Evolutionary conservation across 129 eudicot genomes (phyloP), one percentile per base, ranked within the genome.

Genomic region (Flaveria bidentis): DNA sequence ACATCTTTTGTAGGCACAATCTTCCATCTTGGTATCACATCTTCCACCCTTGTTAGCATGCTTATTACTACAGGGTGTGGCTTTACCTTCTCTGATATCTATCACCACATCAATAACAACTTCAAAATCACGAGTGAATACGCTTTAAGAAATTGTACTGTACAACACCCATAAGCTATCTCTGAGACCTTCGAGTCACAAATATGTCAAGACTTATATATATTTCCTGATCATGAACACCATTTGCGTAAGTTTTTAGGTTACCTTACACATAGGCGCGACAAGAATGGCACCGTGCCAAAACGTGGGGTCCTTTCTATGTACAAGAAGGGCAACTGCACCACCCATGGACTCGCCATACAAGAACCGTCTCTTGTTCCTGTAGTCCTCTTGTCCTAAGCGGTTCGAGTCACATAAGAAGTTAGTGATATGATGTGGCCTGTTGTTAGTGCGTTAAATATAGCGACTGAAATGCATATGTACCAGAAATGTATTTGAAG

Each of bases 321-420:
- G 97, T 53, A 82, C 77, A 36, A 95, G 85, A 46, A 95, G 88
- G 36, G 97, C 81, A 52, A 95, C 97, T 7, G 99, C 99, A 33
- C 99, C 99, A 69, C 99, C 99, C 99, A 95, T 95, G 22, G 99
- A 95, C 82, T 95, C 99, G 2, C 99, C 99, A 49, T 95, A 95
- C 71, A 95, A 82, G 74, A 95, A 95, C 84, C 90, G 89, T 76
- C 67, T 81, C 72, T 91, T 91, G 33, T 81, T 87, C 75, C 28
- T 85, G 61, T 95, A 91, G 28, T 86, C 97, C 68, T 82, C 84
- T 67, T 80, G 83, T 30, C 83, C 99, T 91, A 85, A 22, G 64
- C 25, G 55, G 66, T 76, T 62, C 73, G 12, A 65, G 47, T 28
- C 72, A 72, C 45, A 36, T 1, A 55, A 14, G 7, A 74, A 80